Percentiles rank a stretch among this genome's conserved stretches.
Evolutionary conservation across 2,329 filamentous ascomycete genomes (phyloP).

Genomic region (Aspergillus aculeatus): DNA sequence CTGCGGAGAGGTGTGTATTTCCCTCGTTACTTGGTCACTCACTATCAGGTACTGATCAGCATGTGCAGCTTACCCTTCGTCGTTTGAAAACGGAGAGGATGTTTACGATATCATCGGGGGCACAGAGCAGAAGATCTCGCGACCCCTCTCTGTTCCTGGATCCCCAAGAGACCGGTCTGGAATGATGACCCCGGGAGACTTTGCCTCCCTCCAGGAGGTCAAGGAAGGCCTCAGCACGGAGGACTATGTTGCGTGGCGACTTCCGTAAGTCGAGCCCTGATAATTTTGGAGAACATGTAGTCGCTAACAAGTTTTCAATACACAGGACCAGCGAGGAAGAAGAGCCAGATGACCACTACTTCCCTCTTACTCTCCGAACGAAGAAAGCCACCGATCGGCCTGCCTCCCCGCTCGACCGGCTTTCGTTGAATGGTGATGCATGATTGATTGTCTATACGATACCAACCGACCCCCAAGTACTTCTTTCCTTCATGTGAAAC

Average conservation of each 20-base stretch:
- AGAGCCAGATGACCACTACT: constrained; percentile 76
- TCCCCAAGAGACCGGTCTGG: constrained; percentile 86
- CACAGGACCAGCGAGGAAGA: constrained; percentile 73
- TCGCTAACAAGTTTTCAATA: constrained; percentile 22
- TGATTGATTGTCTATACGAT: constrained; percentile 5
- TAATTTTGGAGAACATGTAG: neutral
- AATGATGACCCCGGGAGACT: constrained; percentile 99
- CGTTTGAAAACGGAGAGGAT: constrained; percentile 73
- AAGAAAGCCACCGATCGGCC: constrained; percentile 43
- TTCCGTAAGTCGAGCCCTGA: constrained; percentile 70
- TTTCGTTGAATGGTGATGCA: constrained; percentile 30
- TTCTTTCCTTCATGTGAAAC: neutral
- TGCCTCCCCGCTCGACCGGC: constrained; percentile 38
- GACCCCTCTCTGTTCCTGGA: constrained; percentile 89
- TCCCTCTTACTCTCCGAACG: constrained; percentile 64
- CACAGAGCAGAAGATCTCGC: constrained; percentile 90
- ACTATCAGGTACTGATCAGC: constrained; percentile 15
- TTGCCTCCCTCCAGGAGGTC: constrained; percentile 92
- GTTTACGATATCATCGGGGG: constrained; percentile 89
- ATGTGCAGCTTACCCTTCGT: constrained; percentile 72
- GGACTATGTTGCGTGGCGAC: constrained; percentile 96
- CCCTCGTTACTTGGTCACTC: neutral
- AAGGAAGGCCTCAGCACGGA: constrained; percentile 91
- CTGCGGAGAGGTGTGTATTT: constrained; percentile 62
- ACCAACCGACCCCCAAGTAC: neutral